Conservation (phyloP, 768 basidiomycete genomes). For the Boletus rubescentipes region DNA sequence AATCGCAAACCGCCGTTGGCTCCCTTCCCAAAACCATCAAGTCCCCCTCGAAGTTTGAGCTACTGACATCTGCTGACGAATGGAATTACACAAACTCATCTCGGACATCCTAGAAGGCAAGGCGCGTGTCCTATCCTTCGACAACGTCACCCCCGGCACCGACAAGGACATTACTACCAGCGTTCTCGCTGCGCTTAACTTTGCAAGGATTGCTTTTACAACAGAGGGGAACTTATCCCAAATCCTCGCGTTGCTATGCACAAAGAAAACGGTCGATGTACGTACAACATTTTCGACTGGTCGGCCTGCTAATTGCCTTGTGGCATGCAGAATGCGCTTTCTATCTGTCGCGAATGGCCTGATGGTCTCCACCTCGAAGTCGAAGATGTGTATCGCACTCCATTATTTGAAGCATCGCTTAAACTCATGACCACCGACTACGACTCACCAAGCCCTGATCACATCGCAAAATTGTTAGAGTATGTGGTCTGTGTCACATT, state of each 20-base stretch:
- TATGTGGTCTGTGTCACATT: slow-evolving; percentile 1
- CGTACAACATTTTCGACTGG: neutral
- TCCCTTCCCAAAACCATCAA: slow-evolving; percentile 4
- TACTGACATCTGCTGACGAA: neutral
- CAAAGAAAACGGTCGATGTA: slow-evolving; percentile 21
- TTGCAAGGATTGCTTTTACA: slow-evolving; percentile 46
- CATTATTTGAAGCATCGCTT: slow-evolving; percentile 46
- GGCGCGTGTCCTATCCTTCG: slow-evolving; percentile 40
- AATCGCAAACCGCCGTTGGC: slow-evolving; percentile 2
- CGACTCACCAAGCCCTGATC: slow-evolving; percentile 32
- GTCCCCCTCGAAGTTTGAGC: neutral
- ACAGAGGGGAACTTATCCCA: slow-evolving; percentile 8
- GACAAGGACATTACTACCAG: slow-evolving; percentile 39
- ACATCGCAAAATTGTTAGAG: slow-evolving; percentile 30
- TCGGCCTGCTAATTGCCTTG: neutral
- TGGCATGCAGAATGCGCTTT: slow-evolving; percentile 46
- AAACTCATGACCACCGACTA: slow-evolving; percentile 36
- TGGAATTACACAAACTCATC: slow-evolving; percentile 16
- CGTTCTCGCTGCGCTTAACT: slow-evolving; percentile 60
- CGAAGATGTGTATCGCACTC: slow-evolving; percentile 46
- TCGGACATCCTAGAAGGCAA: slow-evolving; percentile 27
- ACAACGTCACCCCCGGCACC: slow-evolving; percentile 41
- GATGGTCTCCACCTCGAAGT: slow-evolving; percentile 45
- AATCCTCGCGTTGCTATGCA: slow-evolving; percentile 11
- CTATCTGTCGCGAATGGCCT: slow-evolving; percentile 51